A percentile compares a stretch with the other conserved stretches of the same genome.
phyloP scores from a whole-genome alignment of 2,329 filamentous ascomycete species.

The Botrytis hyacinthi region DNA sequence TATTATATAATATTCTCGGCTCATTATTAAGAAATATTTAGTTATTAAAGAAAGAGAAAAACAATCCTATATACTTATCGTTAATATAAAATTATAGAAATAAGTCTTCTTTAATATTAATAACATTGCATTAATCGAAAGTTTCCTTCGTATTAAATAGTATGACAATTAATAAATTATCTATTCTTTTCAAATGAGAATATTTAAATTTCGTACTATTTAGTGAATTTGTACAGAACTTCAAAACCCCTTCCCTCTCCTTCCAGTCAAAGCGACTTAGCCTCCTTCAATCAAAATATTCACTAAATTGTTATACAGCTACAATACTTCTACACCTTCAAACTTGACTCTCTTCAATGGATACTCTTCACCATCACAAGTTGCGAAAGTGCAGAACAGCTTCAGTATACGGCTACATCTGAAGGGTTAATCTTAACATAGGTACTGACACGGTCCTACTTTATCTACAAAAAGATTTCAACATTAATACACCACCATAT shows the following conservation, averaged over 20 bases:
- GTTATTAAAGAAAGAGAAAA: neutral
- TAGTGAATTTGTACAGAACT: neutral
- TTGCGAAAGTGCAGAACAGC: neutral
- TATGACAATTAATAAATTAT: neutral
- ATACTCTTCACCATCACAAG: neutral
- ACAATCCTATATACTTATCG: neutral
- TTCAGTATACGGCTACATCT: neutral
- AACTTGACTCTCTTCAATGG: neutral
- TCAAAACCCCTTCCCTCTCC: neutral
- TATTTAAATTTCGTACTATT: too few species aligned
- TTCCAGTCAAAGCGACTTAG: neutral
- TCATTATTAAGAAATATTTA: neutral
- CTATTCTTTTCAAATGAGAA: too few species aligned
- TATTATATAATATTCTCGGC: neutral
- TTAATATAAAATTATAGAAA: neutral
- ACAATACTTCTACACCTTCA: neutral
- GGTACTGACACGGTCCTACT: neutral
- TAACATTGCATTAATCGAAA: neutral
- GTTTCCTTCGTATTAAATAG: neutral
- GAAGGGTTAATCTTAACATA: neutral
- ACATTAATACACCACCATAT: neutral
- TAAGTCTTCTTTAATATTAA: neutral
- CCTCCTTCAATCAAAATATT: neutral
- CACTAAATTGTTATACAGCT: neutral
- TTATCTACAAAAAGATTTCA: neutral